Conservation (phyloP, 169 alveolate species). For the Sarcocystis neurona region DNA sequence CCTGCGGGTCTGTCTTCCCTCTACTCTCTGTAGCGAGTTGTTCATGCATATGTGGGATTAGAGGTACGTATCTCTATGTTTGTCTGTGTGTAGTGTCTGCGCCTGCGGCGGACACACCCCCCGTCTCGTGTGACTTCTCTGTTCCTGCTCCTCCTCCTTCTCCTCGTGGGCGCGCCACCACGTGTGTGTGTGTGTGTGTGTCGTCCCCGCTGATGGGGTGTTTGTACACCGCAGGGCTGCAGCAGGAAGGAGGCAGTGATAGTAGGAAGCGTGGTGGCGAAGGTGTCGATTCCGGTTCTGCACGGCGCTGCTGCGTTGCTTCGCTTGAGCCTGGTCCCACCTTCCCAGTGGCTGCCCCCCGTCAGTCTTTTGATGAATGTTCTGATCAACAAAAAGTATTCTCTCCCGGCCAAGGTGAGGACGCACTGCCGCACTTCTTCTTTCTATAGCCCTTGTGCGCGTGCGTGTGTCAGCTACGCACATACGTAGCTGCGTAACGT, state of each 20-base stretch:
- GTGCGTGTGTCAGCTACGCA: not conserved
- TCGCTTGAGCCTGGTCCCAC: slow-evolving; percentile 78
- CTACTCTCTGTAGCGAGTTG: too few species aligned
- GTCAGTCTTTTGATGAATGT: slow-evolving; percentile 80
- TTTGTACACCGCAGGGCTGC: slow-evolving; percentile 64
- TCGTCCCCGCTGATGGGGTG: not conserved
- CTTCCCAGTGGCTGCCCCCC: slow-evolving; percentile 60
- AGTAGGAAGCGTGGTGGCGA: slow-evolving; percentile 83
- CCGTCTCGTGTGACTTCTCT: not conserved
- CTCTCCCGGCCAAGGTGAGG: slow-evolving; percentile 64
- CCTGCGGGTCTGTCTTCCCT: too few species aligned
- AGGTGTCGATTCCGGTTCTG: slow-evolving; percentile 86
- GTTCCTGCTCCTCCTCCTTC: not conserved
- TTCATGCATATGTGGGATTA: too few species aligned
- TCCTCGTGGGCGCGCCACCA: not conserved
- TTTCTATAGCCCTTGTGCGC: not conserved
- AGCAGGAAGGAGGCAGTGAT: slow-evolving; percentile 91
- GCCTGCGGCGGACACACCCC: not conserved
- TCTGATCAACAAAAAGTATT: slow-evolving; percentile 84
- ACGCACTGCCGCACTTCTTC: not conserved
- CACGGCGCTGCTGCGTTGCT: slow-evolving; percentile 92
- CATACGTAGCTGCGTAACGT: not conserved
- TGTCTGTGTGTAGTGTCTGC: too few species aligned
- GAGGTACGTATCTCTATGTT: too few species aligned
- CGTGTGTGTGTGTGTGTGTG: not conserved